phyloP scores from a whole-genome alignment of 1,284 basidiomycete genomes.

The Pyrrhoderma lamaoense region DNA sequence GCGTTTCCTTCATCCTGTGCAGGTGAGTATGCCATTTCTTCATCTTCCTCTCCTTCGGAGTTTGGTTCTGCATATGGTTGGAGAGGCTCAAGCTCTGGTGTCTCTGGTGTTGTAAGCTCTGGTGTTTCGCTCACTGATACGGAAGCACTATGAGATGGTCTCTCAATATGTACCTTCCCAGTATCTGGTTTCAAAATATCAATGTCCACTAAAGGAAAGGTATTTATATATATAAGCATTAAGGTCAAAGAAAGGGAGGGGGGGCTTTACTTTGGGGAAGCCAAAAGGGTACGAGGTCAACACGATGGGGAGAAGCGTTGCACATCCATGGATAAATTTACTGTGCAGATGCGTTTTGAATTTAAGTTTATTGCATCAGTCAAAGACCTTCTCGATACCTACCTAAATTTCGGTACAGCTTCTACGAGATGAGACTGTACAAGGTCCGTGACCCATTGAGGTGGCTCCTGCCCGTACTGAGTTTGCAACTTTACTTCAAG shows the following conservation, averaged over 20 bases:
- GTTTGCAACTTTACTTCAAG: conserved; percentile 98
- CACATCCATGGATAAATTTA: conserved; percentile 98
- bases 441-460: conserved; percentile 92
- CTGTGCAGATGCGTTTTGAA: conserved; percentile 34
- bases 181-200: conserved; percentile 88
- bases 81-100: conserved; percentile 34
- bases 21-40: conserved; percentile 57
- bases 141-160: conserved; percentile 44
- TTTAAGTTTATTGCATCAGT: conserved; percentile 9
- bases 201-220: conserved; percentile 63
- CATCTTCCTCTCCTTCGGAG: conserved; percentile 88
- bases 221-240: neutral
- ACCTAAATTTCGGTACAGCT: conserved; percentile 88
- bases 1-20: conserved; percentile 75
- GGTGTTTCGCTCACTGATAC: conserved; percentile 39
- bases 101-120: conserved; percentile 43
- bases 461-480: conserved; percentile 93
- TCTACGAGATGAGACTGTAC: conserved; percentile 93
- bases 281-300: conserved; percentile 99
- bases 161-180: conserved; percentile 70
- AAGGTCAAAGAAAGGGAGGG: too few relatives aligned
- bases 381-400: conserved; percentile 15
- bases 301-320: conserved; percentile 88
- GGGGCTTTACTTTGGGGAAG: conserved; percentile 75
- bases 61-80: conserved; percentile 73